Evolutionary conservation across 352 stramenopile genomes (phyloP), one percentile per base, ranked within the genome.

Genomic region (Phytophthora foliorum): DNA sequence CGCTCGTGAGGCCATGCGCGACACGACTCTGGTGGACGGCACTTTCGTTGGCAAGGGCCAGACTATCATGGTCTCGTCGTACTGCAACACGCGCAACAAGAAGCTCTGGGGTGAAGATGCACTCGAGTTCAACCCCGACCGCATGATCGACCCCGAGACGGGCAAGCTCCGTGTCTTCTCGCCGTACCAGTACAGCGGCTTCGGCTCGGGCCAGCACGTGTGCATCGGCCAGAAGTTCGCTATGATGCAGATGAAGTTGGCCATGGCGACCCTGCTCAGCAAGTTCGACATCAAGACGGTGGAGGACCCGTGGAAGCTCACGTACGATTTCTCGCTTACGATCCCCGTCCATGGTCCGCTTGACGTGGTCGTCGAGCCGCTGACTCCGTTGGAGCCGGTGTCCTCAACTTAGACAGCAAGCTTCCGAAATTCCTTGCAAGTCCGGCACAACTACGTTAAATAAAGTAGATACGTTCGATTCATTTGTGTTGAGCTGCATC

Each of bases 211-310:
- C 8, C 71, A 72, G 22, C 80, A 85, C 54, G 69, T 80, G 39
- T 92, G 83, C 50, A 64, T 93, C 19, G 83, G 85, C 4, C 61
- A 67, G 63, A 73, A 74, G 52, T 79, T 88, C 27, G 78, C 81
- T 25, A 71, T 83, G 53, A 72, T 84, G 61, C 73, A 90, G 70
- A 82, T 90, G 66, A 90, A 88, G 69, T 70, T 88, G 27, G 62
- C 78, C 8, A 50, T 90, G 51, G 80, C 80, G 10, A 77, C 77
- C 10, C 54, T 88, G 1, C 69, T 85, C 51, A 80, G 75, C 42
- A 79, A 81, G 38, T 88, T 86, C 38, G 66, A 77, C 46, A 45
- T 88, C 31, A 59, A 60, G 44, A 81, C 63, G 1, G 64, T 84
- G 2, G 53, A 87, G 49, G 67, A 84, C 25, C 77, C 75, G 19